Conservation (phyloP, 305 asterid species). For the Rubia balearica region DNA sequence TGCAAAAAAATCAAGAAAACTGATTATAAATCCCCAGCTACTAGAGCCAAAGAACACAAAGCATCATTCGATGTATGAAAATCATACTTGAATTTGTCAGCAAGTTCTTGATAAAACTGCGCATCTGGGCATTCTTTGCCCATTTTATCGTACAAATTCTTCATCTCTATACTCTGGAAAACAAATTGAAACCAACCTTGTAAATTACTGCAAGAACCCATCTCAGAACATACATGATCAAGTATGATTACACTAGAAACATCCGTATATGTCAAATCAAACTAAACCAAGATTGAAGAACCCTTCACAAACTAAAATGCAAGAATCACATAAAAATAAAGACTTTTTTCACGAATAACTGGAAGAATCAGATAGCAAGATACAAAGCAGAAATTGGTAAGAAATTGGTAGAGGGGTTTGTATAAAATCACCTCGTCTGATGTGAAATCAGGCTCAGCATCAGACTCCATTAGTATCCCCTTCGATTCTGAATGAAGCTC, state of each 20-base stretch:
- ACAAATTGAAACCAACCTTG: constrained; percentile 8
- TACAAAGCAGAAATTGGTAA: background rate
- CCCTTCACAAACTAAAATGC: background rate
- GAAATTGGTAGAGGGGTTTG: background rate
- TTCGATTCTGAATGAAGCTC: constrained; percentile 27
- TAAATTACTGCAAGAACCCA: background rate
- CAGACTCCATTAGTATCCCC: constrained; percentile 22
- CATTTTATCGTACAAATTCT: constrained; percentile 37
- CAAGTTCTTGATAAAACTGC: constrained; percentile 51
- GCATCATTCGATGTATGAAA: background rate
- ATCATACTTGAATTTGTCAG: constrained; percentile 61
- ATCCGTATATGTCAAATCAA: background rate
- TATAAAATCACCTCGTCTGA: constrained; percentile 42
- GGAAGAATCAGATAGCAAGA: background rate
- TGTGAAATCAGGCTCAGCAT: constrained; percentile 38
- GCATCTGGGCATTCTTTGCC: constrained; percentile 27
- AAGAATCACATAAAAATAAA: background rate
- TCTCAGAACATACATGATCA: background rate
- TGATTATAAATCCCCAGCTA: background rate
- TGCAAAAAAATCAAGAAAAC: constrained; percentile 19
- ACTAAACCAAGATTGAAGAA: background rate
- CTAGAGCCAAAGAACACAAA: background rate
- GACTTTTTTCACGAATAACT: background rate
- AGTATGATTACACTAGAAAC: background rate
- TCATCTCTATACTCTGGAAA: constrained; percentile 53